phyloP scores from a whole-genome alignment of 1,139 yeast species.

The Cylindricascospora bacillispora region DNA sequence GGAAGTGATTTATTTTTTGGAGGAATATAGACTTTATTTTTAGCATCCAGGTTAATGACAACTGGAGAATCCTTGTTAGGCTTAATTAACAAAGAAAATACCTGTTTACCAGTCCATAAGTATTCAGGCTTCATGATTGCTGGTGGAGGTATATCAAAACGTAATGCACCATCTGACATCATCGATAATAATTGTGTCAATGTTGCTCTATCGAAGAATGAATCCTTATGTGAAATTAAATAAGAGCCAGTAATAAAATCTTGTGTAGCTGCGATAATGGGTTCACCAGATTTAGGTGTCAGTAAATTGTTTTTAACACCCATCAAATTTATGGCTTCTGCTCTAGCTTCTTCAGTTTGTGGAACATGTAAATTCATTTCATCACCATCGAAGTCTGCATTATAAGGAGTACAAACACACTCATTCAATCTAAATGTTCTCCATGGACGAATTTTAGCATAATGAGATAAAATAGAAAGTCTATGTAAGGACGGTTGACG shows the following conservation, averaged over 20 bases:
- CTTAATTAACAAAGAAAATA: conserved; percentile 72
- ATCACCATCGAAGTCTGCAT: conserved; percentile 99
- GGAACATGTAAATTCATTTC: conserved; percentile 99
- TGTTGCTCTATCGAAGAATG: conserved; percentile 80
- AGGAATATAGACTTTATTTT: conserved; percentile 72
- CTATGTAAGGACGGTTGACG: conserved; percentile 98
- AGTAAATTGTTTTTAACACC: conserved; percentile 91
- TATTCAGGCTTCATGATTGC: conserved; percentile 78
- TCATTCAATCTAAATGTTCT: conserved; percentile 93
- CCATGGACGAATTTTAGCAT: conserved; percentile 96
- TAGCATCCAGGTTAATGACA: conserved; percentile 83
- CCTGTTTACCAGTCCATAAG: conserved; percentile 97
- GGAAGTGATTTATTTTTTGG: conserved; percentile 61
- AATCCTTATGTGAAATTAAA: conserved; percentile 82
- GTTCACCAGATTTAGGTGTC: conserved; percentile 97
- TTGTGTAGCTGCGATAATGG: conserved; percentile 98
- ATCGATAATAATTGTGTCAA: conserved; percentile 73
- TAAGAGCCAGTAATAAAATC: conserved; percentile 97
- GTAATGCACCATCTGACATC: conserved; percentile 90
- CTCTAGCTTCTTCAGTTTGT: conserved; percentile 97
- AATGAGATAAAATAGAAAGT: conserved; percentile 85
- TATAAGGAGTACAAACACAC: conserved; percentile 98
- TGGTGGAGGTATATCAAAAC: conserved; percentile 93
- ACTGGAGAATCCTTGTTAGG: conserved; percentile 73
- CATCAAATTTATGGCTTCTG: conserved; percentile 96